Base-by-base conservation (phyloP, 2,329 filamentous ascomycete species). In the Aschersonia sp. region DNA sequence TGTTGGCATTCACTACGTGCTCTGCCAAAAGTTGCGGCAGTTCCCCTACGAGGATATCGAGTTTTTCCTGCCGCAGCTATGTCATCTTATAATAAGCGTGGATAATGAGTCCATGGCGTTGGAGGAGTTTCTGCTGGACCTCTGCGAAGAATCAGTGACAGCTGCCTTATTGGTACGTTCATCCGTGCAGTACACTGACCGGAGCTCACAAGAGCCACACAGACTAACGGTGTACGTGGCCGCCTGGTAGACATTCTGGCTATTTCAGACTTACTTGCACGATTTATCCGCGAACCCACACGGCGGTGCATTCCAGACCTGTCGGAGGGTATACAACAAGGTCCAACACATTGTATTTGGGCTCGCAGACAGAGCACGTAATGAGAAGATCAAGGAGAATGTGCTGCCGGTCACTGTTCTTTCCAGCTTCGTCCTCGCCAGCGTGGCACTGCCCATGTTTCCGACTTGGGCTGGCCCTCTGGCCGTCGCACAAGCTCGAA, bases 31-130 rank as follows among this genome's bases (percentile, higher is more conserved):
- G 76, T 74, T 92, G 61, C 84, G 87, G 62, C 84, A 87, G 66
- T 92, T 92, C 62, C 84, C 83, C 54, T 92, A 90, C 69, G 84
- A 88, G 71, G 85, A 92, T 67, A 89, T 92, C 62, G 87, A 92
- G 67, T 92, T 92, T 79, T 92, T 90, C 72, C 76, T 92, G 45
- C 86, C 86, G 52, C 84, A 87, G 71, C 71, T 92, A 71, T 92
- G 86, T 63, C 87, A 92, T 68, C 79, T 92, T 53, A 81, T 89
- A 67, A 84, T 92, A 60, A 89, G 84, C 66, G 78, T 90, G 63
- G 81, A 90, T 71, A 92, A 90, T 66, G 87, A 92, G 71, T 90
- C 85, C 55, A 89, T 92, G 84, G 86, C 87, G 45, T 66, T 92
- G 65, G 87, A 92, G 67, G 86, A 92, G 68, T 92, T 90, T 62